phyloP scores from a whole-genome alignment of 768 basidiomycete genomes.

The Pleurotus salmoneostramineus region DNA sequence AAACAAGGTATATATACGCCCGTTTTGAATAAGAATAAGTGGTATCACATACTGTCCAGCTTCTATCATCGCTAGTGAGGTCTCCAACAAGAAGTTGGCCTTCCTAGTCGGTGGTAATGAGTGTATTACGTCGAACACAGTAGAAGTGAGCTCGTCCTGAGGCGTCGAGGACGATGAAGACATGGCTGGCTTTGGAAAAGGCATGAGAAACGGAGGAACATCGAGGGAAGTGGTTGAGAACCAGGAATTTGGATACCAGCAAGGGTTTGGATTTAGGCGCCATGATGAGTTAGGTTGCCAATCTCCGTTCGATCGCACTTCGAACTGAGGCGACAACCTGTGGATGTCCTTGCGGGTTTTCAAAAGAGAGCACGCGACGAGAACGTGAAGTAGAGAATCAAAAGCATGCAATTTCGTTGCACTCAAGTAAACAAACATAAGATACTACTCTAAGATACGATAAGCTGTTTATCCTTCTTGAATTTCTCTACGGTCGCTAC shows the following conservation, averaged over 20 bases:
- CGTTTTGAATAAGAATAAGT: background rate
- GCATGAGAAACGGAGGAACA: conserved; percentile 2
- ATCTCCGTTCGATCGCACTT: too few relatives aligned
- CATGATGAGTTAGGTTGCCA: too few relatives aligned
- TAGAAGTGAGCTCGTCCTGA: conserved; percentile 49
- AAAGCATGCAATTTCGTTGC: background rate
- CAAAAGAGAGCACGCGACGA: too few relatives aligned
- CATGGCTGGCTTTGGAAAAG: conserved; percentile 3
- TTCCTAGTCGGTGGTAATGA: conserved; percentile 39
- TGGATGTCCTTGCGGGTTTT: too few relatives aligned
- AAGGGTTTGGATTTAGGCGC: background rate
- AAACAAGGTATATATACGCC: conserved; percentile 2
- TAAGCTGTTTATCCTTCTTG: conserved; percentile 12
- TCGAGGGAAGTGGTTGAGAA: background rate
- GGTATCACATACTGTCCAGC: conserved; percentile 40
- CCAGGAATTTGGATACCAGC: background rate
- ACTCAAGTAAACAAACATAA: background rate
- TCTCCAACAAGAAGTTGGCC: conserved; percentile 48
- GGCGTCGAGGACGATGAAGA: conserved; percentile 20
- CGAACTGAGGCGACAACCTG: too few relatives aligned
- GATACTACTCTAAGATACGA: conserved; percentile 10
- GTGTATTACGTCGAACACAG: conserved; percentile 44
- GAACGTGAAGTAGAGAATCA: background rate
- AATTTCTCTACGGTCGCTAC: conserved; percentile 11
- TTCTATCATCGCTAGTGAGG: conserved; percentile 42